Conservation (phyloP, 2,329 filamentous ascomycete species). For the Amylocarpus encephaloides region DNA sequence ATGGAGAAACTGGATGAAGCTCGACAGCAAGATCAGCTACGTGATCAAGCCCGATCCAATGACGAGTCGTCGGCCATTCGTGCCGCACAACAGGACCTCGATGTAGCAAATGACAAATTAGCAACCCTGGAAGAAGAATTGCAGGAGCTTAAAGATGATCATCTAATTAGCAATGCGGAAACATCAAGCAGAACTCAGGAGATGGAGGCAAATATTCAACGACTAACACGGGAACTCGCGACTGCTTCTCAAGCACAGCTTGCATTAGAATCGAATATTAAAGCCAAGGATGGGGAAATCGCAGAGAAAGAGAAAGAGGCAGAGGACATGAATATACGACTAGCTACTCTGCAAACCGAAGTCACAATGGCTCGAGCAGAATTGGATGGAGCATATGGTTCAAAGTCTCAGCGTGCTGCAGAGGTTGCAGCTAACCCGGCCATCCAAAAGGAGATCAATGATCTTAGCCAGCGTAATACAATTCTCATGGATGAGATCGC, state of each 20-base stretch:
- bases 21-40: conserved; percentile 20
- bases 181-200: conserved; percentile 25
- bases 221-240: conserved; percentile 22
- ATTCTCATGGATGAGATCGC: conserved; percentile 26
- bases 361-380: conserved; percentile 87
- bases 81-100: conserved; percentile 22
- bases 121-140: conserved; percentile 29
- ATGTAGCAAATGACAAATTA: conserved; percentile 28
- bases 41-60: conserved; percentile 18
- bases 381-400: conserved; percentile 89
- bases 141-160: conserved; percentile 27
- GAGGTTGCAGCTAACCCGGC: conserved; percentile 53
- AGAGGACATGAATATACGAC: conserved; percentile 52
- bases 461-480: conserved; percentile 41
- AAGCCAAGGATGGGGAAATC: conserved; percentile 26
- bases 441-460: conserved; percentile 54
- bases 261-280: conserved; percentile 13
- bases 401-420: conserved; percentile 61
- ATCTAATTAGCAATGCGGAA: conserved; percentile 25
- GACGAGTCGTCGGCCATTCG: conserved; percentile 20
- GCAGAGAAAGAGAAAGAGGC: conserved; percentile 42
- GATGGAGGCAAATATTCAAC: conserved; percentile 24
- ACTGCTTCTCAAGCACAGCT: conserved; percentile 21
- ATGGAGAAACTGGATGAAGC: conserved; percentile 32
- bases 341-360: conserved; percentile 64